These are phyloP conservation scores for Prunus padus DNA, from an alignment of 306 rosid genomes.

Conservation along the genomic window DNA sequence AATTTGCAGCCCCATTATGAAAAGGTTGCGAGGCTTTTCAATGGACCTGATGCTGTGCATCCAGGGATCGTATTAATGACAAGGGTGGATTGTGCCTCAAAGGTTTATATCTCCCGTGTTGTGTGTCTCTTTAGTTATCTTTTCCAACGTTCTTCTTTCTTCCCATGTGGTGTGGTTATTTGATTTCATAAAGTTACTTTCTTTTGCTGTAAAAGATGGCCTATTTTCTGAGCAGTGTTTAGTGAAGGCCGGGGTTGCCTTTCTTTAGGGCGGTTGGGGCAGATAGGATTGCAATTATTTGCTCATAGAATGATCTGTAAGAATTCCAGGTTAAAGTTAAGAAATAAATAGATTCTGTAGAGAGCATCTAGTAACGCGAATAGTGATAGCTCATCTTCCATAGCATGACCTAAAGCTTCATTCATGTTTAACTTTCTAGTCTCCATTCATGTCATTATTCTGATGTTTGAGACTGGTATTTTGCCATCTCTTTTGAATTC, in stretches of 20 bases:
- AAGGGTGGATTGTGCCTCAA: slow-evolving; percentile 89
- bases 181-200: slow-evolving; percentile 3
- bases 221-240: background rate
- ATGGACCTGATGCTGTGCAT: slow-evolving; percentile 91
- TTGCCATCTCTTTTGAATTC: background rate
- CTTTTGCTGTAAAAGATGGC: background rate
- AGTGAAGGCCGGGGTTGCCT: background rate
- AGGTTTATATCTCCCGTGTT: slow-evolving; percentile 46
- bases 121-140: slow-evolving; percentile 15
- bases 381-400: background rate
- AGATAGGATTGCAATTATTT: background rate
- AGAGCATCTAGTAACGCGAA: background rate
- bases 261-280: background rate
- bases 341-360: background rate
- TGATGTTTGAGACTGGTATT: background rate
- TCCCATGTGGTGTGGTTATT: background rate
- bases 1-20: slow-evolving; percentile 82
- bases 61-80: slow-evolving; percentile 88
- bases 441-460: background rate
- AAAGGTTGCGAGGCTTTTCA: slow-evolving; percentile 93
- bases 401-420: background rate
- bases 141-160: background rate
- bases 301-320: background rate
- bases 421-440: background rate
- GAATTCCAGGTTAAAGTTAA: background rate